Conservation (phyloP, 1,284 basidiomycete genomes). For the Cutaneotrichosporon cutaneum region DNA sequence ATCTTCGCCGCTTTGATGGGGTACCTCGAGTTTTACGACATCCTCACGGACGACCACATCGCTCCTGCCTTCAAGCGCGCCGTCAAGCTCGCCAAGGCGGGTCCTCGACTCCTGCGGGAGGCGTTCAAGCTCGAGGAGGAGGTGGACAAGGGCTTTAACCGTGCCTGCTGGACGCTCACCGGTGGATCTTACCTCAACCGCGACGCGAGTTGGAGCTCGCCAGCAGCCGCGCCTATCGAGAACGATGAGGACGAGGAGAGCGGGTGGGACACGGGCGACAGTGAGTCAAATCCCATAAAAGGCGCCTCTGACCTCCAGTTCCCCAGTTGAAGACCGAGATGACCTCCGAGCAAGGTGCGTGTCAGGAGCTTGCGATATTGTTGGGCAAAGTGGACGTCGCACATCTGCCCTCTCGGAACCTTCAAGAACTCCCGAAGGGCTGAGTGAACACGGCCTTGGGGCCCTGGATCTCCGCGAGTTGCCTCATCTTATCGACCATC, state of each 20-base stretch:
- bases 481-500: no score
- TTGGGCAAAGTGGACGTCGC: no score
- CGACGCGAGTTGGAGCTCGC: not conserved
- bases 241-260: slow-evolving; percentile 14
- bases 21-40: slow-evolving; percentile 33
- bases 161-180: slow-evolving; percentile 30
- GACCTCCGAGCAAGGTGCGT: not conserved
- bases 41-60: slow-evolving; percentile 32
- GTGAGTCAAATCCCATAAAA: no score
- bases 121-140: slow-evolving; percentile 36
- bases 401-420: no score
- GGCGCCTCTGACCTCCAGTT: no score
- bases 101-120: slow-evolving; percentile 22
- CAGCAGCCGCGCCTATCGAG: not conserved
- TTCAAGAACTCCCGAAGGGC: no score
- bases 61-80: slow-evolving; percentile 24
- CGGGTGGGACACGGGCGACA: slow-evolving; percentile 26
- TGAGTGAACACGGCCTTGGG: no score
- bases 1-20: slow-evolving; percentile 41
- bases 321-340: not conserved
- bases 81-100: slow-evolving; percentile 30
- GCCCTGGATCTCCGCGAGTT: no score
- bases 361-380: no score
- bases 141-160: slow-evolving; percentile 34
- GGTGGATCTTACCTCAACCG: slow-evolving; percentile 31